Conservation (phyloP, 148 eudicot species). For the Vaccinium macrocarpon region DNA sequence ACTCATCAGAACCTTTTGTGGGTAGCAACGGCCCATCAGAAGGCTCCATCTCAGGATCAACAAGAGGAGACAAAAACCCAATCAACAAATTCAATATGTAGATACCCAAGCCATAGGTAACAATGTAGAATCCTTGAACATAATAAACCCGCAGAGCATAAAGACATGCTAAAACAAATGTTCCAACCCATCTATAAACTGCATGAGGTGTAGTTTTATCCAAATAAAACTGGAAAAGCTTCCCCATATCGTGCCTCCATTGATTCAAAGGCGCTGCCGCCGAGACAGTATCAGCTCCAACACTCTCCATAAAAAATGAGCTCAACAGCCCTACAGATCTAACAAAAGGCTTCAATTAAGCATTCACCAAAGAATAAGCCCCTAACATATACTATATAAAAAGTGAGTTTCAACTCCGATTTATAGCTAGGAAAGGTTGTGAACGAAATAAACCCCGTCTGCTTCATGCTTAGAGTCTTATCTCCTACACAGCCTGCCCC, state of each 20-base stretch:
- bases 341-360: conserved; percentile 20
- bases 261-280: conserved; percentile 34
- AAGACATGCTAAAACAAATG: conserved; percentile 41
- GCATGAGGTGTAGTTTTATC: conserved; percentile 80
- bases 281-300: conserved; percentile 35
- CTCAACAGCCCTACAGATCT: conserved; percentile 39
- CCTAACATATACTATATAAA: neutral
- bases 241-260: conserved; percentile 47
- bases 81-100: conserved; percentile 72
- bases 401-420: neutral
- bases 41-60: conserved; percentile 73
- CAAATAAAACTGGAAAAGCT: conserved; percentile 61
- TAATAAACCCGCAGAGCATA: conserved; percentile 58
- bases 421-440: neutral
- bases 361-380: neutral
- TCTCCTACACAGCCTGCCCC: no score
- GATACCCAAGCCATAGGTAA: conserved; percentile 77
- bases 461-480: no score
- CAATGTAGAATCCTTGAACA: conserved; percentile 70
- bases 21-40: conserved; percentile 71
- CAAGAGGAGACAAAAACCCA: conserved; percentile 80
- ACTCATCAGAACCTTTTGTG: conserved; percentile 85
- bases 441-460: neutral
- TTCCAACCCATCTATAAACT: conserved; percentile 69
- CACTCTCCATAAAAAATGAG: conserved; percentile 51